Percentiles rank a stretch among this genome's conserved stretches.
phyloP scores from a whole-genome alignment of 441 rosid species.

The Croton laevigatus region DNA sequence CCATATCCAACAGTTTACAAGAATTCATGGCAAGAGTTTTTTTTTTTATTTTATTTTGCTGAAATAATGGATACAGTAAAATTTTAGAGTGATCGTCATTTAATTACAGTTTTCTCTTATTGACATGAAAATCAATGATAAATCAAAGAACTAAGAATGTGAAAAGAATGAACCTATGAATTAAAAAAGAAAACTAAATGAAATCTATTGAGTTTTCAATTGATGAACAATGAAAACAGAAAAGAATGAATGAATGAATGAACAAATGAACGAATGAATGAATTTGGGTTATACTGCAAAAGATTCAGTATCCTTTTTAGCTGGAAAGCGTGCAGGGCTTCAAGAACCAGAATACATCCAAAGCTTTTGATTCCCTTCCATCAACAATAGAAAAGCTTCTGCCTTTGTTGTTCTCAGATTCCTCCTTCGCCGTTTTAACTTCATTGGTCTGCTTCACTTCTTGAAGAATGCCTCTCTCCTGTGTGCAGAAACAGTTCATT shows the following conservation, averaged over 20 bases:
- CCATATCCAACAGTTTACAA: no score
- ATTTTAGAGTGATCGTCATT: not conserved
- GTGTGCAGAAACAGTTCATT: not conserved
- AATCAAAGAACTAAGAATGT: not conserved
- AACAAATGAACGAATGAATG: no score
- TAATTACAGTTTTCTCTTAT: constrained; percentile 27
- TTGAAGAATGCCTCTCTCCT: constrained; percentile 58
- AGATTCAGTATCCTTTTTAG: constrained; percentile 16
- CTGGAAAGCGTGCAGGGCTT: constrained; percentile 78
- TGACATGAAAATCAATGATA: constrained; percentile 10
- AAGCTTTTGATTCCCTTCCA: constrained; percentile 45
- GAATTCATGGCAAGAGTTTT: no score
- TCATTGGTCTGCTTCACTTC: constrained; percentile 48
- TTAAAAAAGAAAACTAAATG: not conserved
- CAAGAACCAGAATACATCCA: constrained; percentile 83
- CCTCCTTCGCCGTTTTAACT: constrained; percentile 20
- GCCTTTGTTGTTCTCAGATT: constrained; percentile 31
- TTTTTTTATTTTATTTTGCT: constrained; percentile 32
- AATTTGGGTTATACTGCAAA: not conserved
- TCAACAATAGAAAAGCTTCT: constrained; percentile 32
- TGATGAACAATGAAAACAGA: not conserved
- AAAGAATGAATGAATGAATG: not conserved
- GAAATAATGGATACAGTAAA: constrained; percentile 19
- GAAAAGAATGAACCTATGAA: not conserved
- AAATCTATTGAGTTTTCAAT: not conserved